Evolutionary conservation across 2,329 filamentous ascomycete genomes (phyloP).

Genomic region (Aspergillus spinulosporus): DNA sequence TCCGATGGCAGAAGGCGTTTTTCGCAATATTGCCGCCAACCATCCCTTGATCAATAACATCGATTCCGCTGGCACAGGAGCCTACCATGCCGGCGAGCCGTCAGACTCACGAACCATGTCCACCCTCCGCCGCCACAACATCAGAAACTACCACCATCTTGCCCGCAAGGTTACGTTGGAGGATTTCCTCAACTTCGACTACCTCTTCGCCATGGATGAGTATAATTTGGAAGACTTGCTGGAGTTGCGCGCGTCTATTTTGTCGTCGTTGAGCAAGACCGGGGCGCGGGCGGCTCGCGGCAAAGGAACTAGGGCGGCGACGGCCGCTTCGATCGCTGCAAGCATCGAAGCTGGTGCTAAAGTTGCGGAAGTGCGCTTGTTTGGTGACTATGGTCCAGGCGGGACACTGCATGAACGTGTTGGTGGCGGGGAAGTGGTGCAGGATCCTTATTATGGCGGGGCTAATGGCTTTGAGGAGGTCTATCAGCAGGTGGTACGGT

Average conservation of each 20-base stretch:
- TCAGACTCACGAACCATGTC: slow-evolving; percentile 83
- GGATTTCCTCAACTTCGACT: slow-evolving; percentile 86
- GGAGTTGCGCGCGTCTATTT: slow-evolving; percentile 57
- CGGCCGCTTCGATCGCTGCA: slow-evolving; percentile 35
- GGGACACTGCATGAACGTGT: slow-evolving; percentile 41
- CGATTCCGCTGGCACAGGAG: slow-evolving; percentile 88
- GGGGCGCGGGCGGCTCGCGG: slow-evolving; percentile 17
- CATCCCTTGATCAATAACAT: slow-evolving; percentile 64
- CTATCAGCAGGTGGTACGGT: slow-evolving; percentile 79
- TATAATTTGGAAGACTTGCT: slow-evolving; percentile 73
- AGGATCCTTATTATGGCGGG: slow-evolving; percentile 93
- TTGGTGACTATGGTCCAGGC: slow-evolving; percentile 74
- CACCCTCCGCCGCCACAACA: slow-evolving; percentile 71
- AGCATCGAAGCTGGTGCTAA: slow-evolving; percentile 34
- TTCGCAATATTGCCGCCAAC: slow-evolving; percentile 66
- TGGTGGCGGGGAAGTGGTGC: slow-evolving; percentile 65
- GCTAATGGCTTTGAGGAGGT: slow-evolving; percentile 76
- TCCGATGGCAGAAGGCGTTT: slow-evolving; percentile 95
- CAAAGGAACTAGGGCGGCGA: slow-evolving; percentile 39
- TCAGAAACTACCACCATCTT: slow-evolving; percentile 72
- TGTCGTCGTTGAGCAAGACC: slow-evolving; percentile 48
- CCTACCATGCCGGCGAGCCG: slow-evolving; percentile 74
- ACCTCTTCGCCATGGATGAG: slow-evolving; percentile 91
- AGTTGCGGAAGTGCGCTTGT: slow-evolving; percentile 68
- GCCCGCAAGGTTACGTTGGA: slow-evolving; percentile 70